Evolutionary conservation across 2,329 filamentous ascomycete genomes (phyloP), one percentile per base, ranked within the genome.

Genomic region (Aspergillus terreus): DNA sequence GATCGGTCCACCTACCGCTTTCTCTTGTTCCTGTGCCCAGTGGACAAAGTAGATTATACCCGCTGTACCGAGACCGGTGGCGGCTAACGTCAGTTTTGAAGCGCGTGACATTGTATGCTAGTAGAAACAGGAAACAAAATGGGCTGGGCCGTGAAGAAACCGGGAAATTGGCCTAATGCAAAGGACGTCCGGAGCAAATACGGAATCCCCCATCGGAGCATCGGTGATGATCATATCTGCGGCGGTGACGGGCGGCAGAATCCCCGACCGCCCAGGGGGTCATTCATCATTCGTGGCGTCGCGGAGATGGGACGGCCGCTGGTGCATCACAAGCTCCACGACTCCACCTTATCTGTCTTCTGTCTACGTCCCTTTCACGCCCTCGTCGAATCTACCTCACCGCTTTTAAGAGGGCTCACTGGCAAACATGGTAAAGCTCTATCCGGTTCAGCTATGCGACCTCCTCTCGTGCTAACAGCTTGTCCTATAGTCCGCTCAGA

Each of bases 31-130:
- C 71, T 99, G 94, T 62, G 91, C 84, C 73, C 88, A 92, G 70
- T 99, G 94, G 44, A 99, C 94, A 62, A 95, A 84, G 59, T 85
- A 76, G 56, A 99, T 84, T 44, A 92, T 95, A 58, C 82, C 78
- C 47, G 83, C 80, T 23, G 92, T 87, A 62, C 89, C 85, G 58
- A 90, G 74, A 32, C 88, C 87, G 0, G 92, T 96, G 42, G 82
- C 83, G 47, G 84, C 79, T 23, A 99, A 79, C 12, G 94, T 96
- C 59, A 94, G 71, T 68, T 96, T 95, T 15, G 94, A 92, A 52
- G 90, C 87, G 63, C 84, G 86, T 52, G 94, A 99, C 94, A 99
- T 99, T 12, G 23, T 43, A 15, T 2, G 4, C 12, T 1, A 23
- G 10, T 7, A 25, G 30, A 42, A 42, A 21, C 35, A 41, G 15